Evolutionary conservation across 2,329 filamentous ascomycete genomes (phyloP), one percentile per base, ranked within the genome.

Genomic region (Epichloe glyceriae): DNA sequence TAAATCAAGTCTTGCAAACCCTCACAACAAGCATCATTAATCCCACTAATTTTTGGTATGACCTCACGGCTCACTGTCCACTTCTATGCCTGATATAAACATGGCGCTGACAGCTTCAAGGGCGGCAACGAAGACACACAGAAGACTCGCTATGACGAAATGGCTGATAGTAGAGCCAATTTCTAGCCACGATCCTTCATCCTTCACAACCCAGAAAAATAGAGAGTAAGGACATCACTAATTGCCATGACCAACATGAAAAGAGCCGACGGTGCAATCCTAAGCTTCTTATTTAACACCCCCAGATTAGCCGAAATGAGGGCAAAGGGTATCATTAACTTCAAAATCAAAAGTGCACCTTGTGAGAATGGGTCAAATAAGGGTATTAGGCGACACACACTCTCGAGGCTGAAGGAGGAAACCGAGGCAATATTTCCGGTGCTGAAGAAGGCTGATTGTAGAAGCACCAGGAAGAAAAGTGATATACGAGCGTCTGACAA

Each of bases 201-300:
- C 93, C 61, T 86, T 86, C 44, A 98, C 93, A 60, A 95, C 88
- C 82, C 88, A 98, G 70, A 98, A 98, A 98, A 98, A 61, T 93
- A 88, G 49, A 98, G 74, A 3, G 93, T 97, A 64, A 97, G 75
- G 47, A 95, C 80, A 64, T 98, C 93, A 54, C 86, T 90, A 48
- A 94, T 80, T 0, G 86, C 86, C 80, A 96, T 95, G 47, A 95
- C 89, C 2, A 91, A 72, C 85, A 96, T 96, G 70, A 97, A 96
- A 4, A 98, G 72, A 5, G 89, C 88, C 39, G 86, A 89, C 0
- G 89, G 90, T 8, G 89, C 85, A 0, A 98, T 85, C 15, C 86
- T 85, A 0, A 98, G 73, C 6, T 85, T 73, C 58, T 82, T 83
- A 65, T 96, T 98, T 15, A 98, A 74, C 12, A 98, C 86, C 1